Evolutionary conservation across 495 filamentous ascomycete species (phyloP).

Genomic region (Neurospora terricola): DNA sequence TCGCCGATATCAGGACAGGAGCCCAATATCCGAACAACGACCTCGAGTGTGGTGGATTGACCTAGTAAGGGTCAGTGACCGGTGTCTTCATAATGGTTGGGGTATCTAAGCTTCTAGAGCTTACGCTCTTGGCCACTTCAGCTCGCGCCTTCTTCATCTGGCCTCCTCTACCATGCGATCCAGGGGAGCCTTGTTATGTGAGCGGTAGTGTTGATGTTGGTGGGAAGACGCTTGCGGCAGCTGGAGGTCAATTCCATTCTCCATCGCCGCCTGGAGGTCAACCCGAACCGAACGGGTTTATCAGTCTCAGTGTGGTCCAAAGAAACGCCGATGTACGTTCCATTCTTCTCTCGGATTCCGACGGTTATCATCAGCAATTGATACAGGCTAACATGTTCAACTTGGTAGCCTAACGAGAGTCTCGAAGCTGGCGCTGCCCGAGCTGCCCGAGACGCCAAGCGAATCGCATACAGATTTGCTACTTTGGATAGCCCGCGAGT

Average conservation of each 20-base stretch:
- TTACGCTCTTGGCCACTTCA: conserved; percentile 32
- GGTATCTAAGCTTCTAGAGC: conserved; percentile 23
- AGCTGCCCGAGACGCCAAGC: conserved; percentile 7
- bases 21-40: neutral
- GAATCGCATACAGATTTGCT: conserved; percentile 16
- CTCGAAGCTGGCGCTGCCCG: conserved; percentile 2
- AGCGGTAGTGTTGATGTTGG: neutral
- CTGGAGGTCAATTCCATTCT: conserved; percentile 1
- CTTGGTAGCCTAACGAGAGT: conserved; percentile 5
- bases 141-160: conserved; percentile 30
- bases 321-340: conserved; percentile 12
- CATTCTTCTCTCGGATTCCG: neutral
- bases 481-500: neutral
- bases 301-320: conserved; percentile 9
- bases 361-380: neutral
- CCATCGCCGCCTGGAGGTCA: neutral
- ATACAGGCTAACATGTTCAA: conserved; percentile 3
- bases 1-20: neutral
- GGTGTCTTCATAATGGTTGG: conserved; percentile 28
- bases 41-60: neutral
- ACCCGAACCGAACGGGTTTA: neutral
- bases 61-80: neutral
- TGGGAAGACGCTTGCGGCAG: neutral
- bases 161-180: conserved; percentile 13
- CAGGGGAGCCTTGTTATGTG: conserved; percentile 5